Evolutionary conservation across 1,139 yeast genomes (phyloP), one percentile per base, ranked within the genome.

Genomic region (Geotrichum cucujoidarum): DNA sequence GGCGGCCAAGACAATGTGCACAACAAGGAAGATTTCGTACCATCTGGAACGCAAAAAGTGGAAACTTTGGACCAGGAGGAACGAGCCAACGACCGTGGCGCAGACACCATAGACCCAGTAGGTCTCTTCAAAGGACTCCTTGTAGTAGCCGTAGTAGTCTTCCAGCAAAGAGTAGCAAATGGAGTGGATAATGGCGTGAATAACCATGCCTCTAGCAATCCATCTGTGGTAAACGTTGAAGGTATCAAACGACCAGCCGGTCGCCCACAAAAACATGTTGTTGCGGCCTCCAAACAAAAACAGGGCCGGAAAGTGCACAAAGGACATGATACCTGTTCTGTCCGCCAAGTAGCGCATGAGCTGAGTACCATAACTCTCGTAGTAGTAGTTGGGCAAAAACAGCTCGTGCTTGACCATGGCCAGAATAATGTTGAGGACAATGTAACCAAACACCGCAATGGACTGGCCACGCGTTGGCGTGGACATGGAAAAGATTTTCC

Each of bases 281-380:
- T 75, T 80, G 56, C 89, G 68, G 4, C 86, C 84, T 0, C 81
- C 84, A 66, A 81, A 73, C 31, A 77, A 59, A 35, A 80, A 67
- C 22, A 80, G 57, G 11, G 80, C 56, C 0, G 84, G 85, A 57
- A 76, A 60, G 52, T 76, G 65, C 22, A 72, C 70, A 37, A 79
- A 70, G 1, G 77, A 72, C 10, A 81, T 55, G 18, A 78, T 71
- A 34, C 85, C 81, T 0, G 81, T 64, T 54, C 90, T 68, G 38
- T 73, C 81, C 0, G 77, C 79, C 45, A 71, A 61, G 55, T 64
- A 73, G 51, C 56, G 63, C 57, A 43, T 63, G n/a, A 52, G 31
- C 37, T 56, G 56, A 11, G 33, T 17, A 6, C 30, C 14, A 32
- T 21, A 50, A 31, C 44, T 40, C 29, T 47, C 47, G 27, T 50